Evolutionary conservation across 805 yeast genomes (phyloP).

Genomic region (Myxozyma neglecta): DNA sequence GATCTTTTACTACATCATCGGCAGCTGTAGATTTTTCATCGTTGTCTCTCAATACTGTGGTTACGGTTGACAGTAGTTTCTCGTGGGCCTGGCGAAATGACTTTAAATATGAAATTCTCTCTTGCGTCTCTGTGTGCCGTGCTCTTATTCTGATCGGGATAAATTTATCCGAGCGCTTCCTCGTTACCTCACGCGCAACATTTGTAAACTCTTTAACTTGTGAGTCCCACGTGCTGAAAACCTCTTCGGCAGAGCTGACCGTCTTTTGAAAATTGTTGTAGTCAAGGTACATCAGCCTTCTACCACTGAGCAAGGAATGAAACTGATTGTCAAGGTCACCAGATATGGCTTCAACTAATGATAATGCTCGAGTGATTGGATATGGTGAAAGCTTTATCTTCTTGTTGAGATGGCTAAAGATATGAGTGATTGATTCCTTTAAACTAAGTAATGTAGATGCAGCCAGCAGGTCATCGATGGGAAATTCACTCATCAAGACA

Average conservation of each 20-base stretch:
- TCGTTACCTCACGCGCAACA: constrained; percentile 67
- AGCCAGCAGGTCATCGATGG: constrained; percentile 57
- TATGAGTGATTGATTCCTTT: constrained; percentile 46
- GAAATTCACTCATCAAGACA: constrained; percentile 66
- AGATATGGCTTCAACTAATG: constrained; percentile 65
- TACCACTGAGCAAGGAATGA: constrained; percentile 41
- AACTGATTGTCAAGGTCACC: constrained; percentile 54
- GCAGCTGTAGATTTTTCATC: constrained; percentile 3
- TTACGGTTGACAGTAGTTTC: constrained; percentile 46
- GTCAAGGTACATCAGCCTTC: constrained; percentile 49
- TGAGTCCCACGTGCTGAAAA: constrained; percentile 58
- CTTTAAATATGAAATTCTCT: constrained; percentile 47
- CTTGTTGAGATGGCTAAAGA: constrained; percentile 61
- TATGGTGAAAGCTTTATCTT: constrained; percentile 59
- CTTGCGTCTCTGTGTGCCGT: constrained; percentile 44
- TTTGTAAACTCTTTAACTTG: constrained; percentile 62
- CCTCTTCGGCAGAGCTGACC: constrained; percentile 38
- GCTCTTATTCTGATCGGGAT: constrained; percentile 62
- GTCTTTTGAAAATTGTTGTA: constrained; percentile 45
- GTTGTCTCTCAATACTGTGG: constrained; percentile 30
- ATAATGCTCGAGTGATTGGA: constrained; percentile 64
- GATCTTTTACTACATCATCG: constrained; percentile 38
- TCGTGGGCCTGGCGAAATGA: constrained; percentile 56
- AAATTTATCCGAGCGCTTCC: constrained; percentile 72
- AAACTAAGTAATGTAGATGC: constrained; percentile 50